Evolutionary conservation across 1,284 basidiomycete genomes (phyloP).

Genomic region (Tremellales sp.): DNA sequence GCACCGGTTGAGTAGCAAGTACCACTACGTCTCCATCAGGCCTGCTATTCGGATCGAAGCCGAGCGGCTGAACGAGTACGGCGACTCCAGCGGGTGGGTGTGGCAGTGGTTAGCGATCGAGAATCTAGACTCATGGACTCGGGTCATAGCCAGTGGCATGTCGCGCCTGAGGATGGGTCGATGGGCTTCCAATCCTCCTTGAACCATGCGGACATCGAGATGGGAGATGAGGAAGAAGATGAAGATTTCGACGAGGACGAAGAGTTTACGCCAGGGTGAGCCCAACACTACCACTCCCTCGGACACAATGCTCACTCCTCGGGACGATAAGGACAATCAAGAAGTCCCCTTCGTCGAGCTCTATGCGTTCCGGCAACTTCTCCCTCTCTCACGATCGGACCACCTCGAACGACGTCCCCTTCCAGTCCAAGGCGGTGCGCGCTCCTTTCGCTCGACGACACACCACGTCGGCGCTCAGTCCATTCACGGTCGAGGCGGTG

Average conservation of each 20-base stretch:
- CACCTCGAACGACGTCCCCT: slow-evolving; percentile 7
- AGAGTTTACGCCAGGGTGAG: slow-evolving; percentile 7
- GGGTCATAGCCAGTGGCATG: slow-evolving; percentile 20
- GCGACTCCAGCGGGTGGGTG: slow-evolving; percentile 48
- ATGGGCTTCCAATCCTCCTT: slow-evolving; percentile 19
- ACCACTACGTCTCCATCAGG: slow-evolving; percentile 57
- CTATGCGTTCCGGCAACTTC: neutral
- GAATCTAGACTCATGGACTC: neutral
- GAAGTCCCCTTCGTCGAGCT: slow-evolving; percentile 3
- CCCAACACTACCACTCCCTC: neutral
- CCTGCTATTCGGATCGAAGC: slow-evolving; percentile 81
- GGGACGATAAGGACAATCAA: slow-evolving; percentile 11
- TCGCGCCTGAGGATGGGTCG: slow-evolving; percentile 20
- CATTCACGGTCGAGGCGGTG: slow-evolving; percentile 4
- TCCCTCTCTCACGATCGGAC: slow-evolving; percentile 8
- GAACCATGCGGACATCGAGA: slow-evolving; percentile 27
- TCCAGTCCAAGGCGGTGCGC: neutral
- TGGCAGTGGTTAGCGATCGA: neutral
- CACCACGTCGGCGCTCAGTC: slow-evolving; percentile 7
- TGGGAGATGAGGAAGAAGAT: slow-evolving; percentile 33
- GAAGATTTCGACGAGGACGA: slow-evolving; percentile 18
- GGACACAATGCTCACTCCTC: neutral
- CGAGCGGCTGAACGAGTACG: slow-evolving; percentile 83
- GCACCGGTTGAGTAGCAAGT: slow-evolving; percentile 24
- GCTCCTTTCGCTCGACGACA: slow-evolving; percentile 14